phyloP scores from a whole-genome alignment of 2,329 filamentous ascomycete genomes.

The Colletotrichum caudatum region DNA sequence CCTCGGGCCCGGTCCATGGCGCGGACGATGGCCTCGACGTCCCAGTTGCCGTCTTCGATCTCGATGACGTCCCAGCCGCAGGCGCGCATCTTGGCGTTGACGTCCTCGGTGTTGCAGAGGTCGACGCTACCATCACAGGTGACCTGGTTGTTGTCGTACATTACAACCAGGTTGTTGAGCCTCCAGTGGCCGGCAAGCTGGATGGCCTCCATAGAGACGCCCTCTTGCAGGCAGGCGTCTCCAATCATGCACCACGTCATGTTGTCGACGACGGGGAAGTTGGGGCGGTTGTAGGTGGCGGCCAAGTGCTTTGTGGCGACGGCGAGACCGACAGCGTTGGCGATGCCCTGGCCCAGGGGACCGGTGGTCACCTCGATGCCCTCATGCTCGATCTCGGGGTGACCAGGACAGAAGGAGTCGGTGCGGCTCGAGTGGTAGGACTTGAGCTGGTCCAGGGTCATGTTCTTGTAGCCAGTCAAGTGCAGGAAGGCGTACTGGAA shows the following conservation, averaged over 20 bases:
- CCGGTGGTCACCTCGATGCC: slow-evolving; percentile 71
- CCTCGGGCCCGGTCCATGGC: slow-evolving; percentile 60
- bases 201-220: slow-evolving; percentile 68
- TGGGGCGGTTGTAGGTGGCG: slow-evolving; percentile 64
- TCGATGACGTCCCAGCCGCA: slow-evolving; percentile 68
- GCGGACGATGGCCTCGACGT: slow-evolving; percentile 58
- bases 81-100: slow-evolving; percentile 69
- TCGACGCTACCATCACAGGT: slow-evolving; percentile 70
- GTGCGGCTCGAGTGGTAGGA: slow-evolving; percentile 60
- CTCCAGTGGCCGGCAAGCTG: slow-evolving; percentile 67
- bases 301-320: slow-evolving; percentile 68
- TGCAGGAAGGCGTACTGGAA: slow-evolving; percentile 68
- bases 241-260: slow-evolving; percentile 69
- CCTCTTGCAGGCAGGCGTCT: slow-evolving; percentile 70
- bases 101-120: slow-evolving; percentile 64
- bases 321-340: slow-evolving; percentile 70
- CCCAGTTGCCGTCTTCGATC: slow-evolving; percentile 64
- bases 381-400: slow-evolving; percentile 69
- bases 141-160: slow-evolving; percentile 72
- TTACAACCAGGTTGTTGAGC: slow-evolving; percentile 67
- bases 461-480: slow-evolving; percentile 64
- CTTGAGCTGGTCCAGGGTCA: slow-evolving; percentile 69
- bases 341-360: slow-evolving; percentile 70
- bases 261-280: slow-evolving; percentile 61
- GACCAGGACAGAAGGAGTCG: slow-evolving; percentile 65